Percentiles rank a stretch among this genome's conserved stretches.
Evolutionary conservation across 768 basidiomycete genomes (phyloP).

Genomic region (Lepiota venenata): DNA sequence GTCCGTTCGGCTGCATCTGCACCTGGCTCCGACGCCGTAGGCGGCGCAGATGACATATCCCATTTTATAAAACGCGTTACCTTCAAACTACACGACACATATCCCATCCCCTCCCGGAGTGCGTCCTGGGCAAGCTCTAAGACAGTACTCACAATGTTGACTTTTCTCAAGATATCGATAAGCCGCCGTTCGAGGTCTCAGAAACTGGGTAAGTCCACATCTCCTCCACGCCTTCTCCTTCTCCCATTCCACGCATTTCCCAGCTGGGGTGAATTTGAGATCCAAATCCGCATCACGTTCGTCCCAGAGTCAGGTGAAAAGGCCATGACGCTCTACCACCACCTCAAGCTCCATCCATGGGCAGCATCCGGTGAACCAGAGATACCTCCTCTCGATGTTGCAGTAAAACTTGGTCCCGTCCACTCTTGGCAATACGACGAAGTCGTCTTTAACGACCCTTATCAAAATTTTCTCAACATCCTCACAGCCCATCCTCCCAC

Average conservation of each 20-base stretch:
- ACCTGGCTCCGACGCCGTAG: slow-evolving; percentile 71
- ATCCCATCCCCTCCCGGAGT: slow-evolving; percentile 89
- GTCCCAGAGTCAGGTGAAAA: slow-evolving; percentile 90
- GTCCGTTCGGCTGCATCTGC: slow-evolving; percentile 84
- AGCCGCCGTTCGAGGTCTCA: slow-evolving; percentile 90
- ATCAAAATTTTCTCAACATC: slow-evolving; percentile 77
- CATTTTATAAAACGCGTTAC: slow-evolving; percentile 96
- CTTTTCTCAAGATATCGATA: slow-evolving; percentile 69
- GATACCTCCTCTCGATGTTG: slow-evolving; percentile 63
- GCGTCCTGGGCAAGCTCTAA: slow-evolving; percentile 23
- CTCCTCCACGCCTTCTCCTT: neutral
- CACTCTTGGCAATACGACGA: slow-evolving; percentile 99
- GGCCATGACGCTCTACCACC: slow-evolving; percentile 81
- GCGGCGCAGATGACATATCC: slow-evolving; percentile 85
- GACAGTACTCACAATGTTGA: slow-evolving; percentile 4
- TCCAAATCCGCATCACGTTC: slow-evolving; percentile 90
- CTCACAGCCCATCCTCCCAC: slow-evolving; percentile 84
- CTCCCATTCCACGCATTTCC: neutral
- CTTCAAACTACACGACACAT: slow-evolving; percentile 97
- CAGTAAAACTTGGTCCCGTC: slow-evolving; percentile 71
- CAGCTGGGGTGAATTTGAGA: slow-evolving; percentile 99
- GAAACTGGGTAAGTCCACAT: slow-evolving; percentile 81
- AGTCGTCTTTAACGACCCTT: slow-evolving; percentile 93
- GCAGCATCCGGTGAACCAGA: slow-evolving; percentile 58
- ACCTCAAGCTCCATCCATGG: slow-evolving; percentile 96